A percentile compares a stretch with the other conserved stretches of the same genome.
Evolutionary conservation across 805 yeast species (phyloP).

Genomic region (Candida methanosorbosa): DNA sequence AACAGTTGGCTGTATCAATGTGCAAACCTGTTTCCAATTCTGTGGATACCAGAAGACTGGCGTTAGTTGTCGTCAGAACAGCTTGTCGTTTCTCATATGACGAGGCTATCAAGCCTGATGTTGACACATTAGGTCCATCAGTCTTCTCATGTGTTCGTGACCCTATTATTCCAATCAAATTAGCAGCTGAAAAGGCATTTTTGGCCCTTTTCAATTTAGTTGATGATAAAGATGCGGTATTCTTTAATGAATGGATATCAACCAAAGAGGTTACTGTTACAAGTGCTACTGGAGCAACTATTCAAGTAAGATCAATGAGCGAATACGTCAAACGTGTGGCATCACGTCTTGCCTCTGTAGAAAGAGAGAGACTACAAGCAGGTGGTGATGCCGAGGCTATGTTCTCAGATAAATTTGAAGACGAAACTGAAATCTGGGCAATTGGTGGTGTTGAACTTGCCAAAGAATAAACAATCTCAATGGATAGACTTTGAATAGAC

Average conservation of each 20-base stretch:
- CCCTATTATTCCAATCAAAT: conserved; percentile 79
- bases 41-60: conserved; percentile 67
- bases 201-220: conserved; percentile 64
- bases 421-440: conserved; percentile 82
- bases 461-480: conserved; percentile 14
- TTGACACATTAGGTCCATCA: conserved; percentile 55
- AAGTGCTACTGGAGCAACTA: conserved; percentile 33
- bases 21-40: conserved; percentile 53
- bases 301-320: conserved; percentile 66
- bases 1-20: conserved; percentile 40
- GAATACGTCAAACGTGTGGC: conserved; percentile 92
- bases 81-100: conserved; percentile 54
- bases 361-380: conserved; percentile 77
- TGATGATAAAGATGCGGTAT: conserved; percentile 46
- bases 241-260: conserved; percentile 53
- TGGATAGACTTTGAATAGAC: no score
- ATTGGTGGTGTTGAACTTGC: conserved; percentile 59
- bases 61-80: conserved; percentile 71
- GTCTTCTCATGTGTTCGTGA: conserved; percentile 82
- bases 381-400: conserved; percentile 87
- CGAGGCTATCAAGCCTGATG: conserved; percentile 39
- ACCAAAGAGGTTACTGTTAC: conserved; percentile 28
- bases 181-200: conserved; percentile 91
- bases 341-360: conserved; percentile 75
- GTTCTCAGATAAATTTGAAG: conserved; percentile 79